phyloP scores from a whole-genome alignment of 1,284 basidiomycete genomes.

The Mycosarcoma mackinlayi region DNA sequence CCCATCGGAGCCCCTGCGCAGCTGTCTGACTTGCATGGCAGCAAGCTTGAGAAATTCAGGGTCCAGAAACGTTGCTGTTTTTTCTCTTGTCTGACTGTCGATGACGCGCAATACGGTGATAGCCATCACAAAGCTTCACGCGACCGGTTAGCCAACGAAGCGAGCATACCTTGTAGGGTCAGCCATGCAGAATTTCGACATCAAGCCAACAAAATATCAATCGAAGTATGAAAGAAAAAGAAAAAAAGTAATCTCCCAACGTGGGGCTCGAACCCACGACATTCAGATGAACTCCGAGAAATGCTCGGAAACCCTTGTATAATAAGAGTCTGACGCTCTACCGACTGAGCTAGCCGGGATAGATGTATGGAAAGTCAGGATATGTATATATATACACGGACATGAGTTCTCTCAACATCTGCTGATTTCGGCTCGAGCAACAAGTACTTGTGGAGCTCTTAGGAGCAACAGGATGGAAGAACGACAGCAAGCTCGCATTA shows the following conservation, averaged over 20 bases:
- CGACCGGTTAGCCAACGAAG: background rate
- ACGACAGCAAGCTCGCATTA: conserved; percentile 3
- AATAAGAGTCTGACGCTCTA: conserved; percentile 69
- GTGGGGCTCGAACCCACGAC: conserved; percentile 68
- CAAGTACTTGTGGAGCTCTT: too few species aligned
- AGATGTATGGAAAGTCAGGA: background rate
- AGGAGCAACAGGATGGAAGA: background rate
- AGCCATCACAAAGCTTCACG: background rate
- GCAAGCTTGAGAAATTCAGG: background rate
- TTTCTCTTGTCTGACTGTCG: too few species aligned
- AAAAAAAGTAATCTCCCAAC: conserved; percentile 63
- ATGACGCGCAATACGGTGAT: background rate
- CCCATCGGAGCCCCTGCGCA: too few species aligned
- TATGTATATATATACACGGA: background rate
- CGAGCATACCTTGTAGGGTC: too few species aligned
- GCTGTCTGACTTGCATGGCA: too few species aligned
- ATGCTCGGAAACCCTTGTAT: conserved; percentile 45
- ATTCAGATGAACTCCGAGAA: conserved; percentile 56
- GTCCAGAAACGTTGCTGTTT: background rate
- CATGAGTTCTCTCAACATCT: too few species aligned
- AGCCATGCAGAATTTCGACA: too few species aligned
- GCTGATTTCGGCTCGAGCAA: too few species aligned
- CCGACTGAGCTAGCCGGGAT: conserved; percentile 69
- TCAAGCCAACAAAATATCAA: too few species aligned
- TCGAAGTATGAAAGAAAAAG: too few species aligned